Evolutionary conservation across 129 eudicot genomes (phyloP), one percentile per base, ranked within the genome.

Genomic region (Cynara cardunculus): DNA sequence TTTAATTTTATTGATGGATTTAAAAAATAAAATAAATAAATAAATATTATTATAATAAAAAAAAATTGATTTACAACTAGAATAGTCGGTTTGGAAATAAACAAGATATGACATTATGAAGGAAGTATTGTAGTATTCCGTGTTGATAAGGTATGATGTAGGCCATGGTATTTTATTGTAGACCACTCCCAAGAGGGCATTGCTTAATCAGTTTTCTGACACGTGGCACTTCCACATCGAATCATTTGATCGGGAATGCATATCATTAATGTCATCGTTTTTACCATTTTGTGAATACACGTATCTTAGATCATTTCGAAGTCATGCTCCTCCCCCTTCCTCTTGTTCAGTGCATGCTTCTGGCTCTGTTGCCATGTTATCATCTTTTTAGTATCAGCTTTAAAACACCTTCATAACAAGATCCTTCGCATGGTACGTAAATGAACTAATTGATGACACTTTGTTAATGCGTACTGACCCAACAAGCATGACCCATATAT

Each of bases 61-160:
- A 56, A 6, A 19, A 18, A 56, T 5, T 56, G 65, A 18, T 19
- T 56, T 56, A 18, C 65, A 18, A 56, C 24, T 18, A 56, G 1
- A 3, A 25, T 68, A 28, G 73, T 25, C 9, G 4, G 32, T 69
- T 75, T 12, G 2, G 3, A 75, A 75, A 18, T 56, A n/a, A 56
- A 75, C 49, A 28, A 59, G n/a, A 75, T 75, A 49, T 7, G 56
- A 56, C 70, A n/a, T 59, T n/a, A 75, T 53, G 46, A 28, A 4
- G 24, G 24, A 18, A 56, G 65, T 18, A 16, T 13, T 49, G 18
- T 46, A 49, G 62, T 18, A 56, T 56, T 56, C 2, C 5, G 70
- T 75, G 62, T 75, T 56, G 62, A 56, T 75, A 75, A 2, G 69
- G n/a, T 75, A 75, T 32, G 69, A 19, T 19, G 30, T 75, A 27